Evolutionary conservation across 106 monocot genomes (phyloP).

Genomic region (Phalaenopsis equestris): DNA sequence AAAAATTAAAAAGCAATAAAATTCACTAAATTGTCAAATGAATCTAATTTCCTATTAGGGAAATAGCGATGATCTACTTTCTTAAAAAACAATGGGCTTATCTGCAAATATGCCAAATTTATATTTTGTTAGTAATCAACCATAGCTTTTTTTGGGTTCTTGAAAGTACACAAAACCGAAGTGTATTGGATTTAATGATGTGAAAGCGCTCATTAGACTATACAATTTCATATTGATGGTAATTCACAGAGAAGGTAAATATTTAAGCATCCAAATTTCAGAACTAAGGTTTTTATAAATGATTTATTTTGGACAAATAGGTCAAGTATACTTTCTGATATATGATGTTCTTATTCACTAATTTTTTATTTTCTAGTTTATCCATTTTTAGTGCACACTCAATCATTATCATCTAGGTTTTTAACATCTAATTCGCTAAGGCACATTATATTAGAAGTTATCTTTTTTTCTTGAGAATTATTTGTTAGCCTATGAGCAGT

Average conservation of each 20-base stretch:
- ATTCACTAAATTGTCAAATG: neutral
- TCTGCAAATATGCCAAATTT: neutral
- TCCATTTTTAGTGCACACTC: neutral
- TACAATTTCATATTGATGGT: neutral
- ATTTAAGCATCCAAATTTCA: neutral
- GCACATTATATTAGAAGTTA: neutral
- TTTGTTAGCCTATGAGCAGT: neutral
- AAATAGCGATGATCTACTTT: neutral
- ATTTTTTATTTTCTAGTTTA: neutral
- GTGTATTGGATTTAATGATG: neutral
- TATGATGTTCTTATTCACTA: neutral
- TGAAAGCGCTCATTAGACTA: neutral
- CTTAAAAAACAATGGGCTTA: neutral
- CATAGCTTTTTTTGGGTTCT: neutral
- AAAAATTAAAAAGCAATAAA: neutral
- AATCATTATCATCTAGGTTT: neutral
- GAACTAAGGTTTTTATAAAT: neutral
- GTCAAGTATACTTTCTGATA: neutral
- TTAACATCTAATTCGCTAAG: neutral
- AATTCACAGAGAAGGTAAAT: neutral
- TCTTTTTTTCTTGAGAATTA: neutral
- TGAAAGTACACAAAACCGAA: neutral
- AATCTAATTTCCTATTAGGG: neutral
- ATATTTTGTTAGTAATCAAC: neutral
- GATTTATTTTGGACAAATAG: neutral